A percentile compares a stretch with the other conserved stretches of the same genome.
phyloP scores from a whole-genome alignment of 2,329 filamentous ascomycete genomes.

The Epichloe sibirici region DNA sequence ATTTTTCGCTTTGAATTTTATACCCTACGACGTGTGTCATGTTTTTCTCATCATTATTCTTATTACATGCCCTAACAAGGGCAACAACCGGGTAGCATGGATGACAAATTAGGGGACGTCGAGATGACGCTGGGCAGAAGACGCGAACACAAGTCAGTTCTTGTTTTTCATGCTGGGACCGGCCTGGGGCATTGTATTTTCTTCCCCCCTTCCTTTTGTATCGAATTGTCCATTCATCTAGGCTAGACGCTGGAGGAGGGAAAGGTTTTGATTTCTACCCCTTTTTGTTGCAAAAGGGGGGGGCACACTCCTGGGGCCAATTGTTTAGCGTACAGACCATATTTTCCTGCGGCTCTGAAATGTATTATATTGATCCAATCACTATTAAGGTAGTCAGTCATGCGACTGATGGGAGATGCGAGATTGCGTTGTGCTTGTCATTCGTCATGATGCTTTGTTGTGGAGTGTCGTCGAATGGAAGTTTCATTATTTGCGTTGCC shows the following conservation, averaged over 20 bases:
- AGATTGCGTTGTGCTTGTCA: background rate
- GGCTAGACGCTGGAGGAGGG: background rate
- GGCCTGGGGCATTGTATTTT: background rate
- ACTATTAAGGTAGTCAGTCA: slow-evolving; percentile 1
- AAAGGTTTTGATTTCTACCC: background rate
- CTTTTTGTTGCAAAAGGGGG: background rate
- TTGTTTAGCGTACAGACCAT: slow-evolving; percentile 1
- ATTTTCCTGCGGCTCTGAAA: background rate
- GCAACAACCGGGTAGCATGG: background rate
- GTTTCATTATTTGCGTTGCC: too few relatives aligned
- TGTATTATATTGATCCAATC: slow-evolving; percentile 1
- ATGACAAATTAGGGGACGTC: background rate
- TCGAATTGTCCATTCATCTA: background rate
- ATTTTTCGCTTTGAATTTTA: slow-evolving; percentile 1
- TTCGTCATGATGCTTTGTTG: too few relatives aligned
- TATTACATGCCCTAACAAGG: background rate
- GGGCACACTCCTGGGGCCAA: background rate
- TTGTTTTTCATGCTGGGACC: background rate
- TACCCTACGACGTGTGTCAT: slow-evolving; percentile 6
- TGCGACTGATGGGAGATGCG: background rate
- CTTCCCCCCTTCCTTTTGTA: background rate
- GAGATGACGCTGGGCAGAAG: background rate
- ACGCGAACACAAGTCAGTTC: background rate
- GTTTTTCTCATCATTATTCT: background rate
- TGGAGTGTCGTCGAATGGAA: too few relatives aligned